A percentile compares a stretch with the other conserved stretches of the same genome.
phyloP scores from a whole-genome alignment of 345 rosid species.

The Nasturtium officinale region DNA sequence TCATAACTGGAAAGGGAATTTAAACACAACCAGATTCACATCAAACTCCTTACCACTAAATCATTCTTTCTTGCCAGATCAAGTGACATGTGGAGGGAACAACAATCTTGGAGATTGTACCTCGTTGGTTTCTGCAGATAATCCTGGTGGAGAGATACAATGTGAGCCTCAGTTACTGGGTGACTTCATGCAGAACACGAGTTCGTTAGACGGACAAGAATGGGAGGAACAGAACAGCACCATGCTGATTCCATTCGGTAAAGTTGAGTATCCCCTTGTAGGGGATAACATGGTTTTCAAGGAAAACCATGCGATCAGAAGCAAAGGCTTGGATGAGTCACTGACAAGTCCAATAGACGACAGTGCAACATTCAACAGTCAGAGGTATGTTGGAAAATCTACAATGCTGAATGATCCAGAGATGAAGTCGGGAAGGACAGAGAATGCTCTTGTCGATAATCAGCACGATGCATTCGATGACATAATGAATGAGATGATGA shows the following conservation, averaged over 20 bases:
- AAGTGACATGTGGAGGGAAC: constrained; percentile 41
- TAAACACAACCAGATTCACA: constrained; percentile 51
- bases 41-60: constrained; percentile 52
- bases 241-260: constrained; percentile 45
- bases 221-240: constrained; percentile 56
- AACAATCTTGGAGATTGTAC: constrained; percentile 50
- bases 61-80: constrained; percentile 49
- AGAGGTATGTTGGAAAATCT: constrained; percentile 46
- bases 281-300: constrained; percentile 20
- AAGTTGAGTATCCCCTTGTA: constrained; percentile 36
- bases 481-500: constrained; percentile 64
- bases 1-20: constrained; percentile 58
- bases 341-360: constrained; percentile 44
- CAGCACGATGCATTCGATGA: constrained; percentile 67
- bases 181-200: constrained; percentile 49
- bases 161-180: constrained; percentile 52
- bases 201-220: constrained; percentile 45
- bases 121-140: constrained; percentile 47
- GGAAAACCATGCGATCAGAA: constrained; percentile 22
- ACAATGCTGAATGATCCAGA: constrained; percentile 46
- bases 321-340: constrained; percentile 47
- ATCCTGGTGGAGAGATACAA: constrained; percentile 50
- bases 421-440: constrained; percentile 51
- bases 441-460: constrained; percentile 50
- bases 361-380: constrained; percentile 39